Percentiles rank a stretch among this genome's conserved stretches.
These are phyloP conservation scores for Pleomassaria siparia DNA, from an alignment of 2,329 filamentous ascomycete genomes.

Conservation along the genomic window DNA sequence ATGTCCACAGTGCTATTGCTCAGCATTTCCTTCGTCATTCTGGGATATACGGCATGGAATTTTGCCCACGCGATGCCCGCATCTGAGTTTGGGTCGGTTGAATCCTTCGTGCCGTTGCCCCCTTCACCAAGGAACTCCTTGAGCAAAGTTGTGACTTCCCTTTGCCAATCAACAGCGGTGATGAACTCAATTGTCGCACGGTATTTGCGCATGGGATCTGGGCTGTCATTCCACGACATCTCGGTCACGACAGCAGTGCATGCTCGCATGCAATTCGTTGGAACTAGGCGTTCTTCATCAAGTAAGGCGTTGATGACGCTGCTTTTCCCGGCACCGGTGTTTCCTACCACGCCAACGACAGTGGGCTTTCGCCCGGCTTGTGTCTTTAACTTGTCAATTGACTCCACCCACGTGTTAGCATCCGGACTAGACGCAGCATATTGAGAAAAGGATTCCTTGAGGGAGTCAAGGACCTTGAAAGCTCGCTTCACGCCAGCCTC, in stretches of 20 bases:
- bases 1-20: conserved; percentile 38
- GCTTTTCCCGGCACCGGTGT: conserved; percentile 64
- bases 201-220: conserved; percentile 47
- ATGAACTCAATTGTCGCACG: conserved; percentile 63
- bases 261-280: conserved; percentile 62
- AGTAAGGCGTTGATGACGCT: conserved; percentile 65
- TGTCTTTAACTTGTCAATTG: conserved; percentile 46
- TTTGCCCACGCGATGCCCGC: conserved; percentile 54
- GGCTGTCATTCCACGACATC: conserved; percentile 57
- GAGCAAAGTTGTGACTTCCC: conserved; percentile 54
- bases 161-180: conserved; percentile 52
- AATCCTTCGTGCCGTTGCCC: conserved; percentile 43
- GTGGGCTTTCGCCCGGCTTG: conserved; percentile 45
- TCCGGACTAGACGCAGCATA: conserved; percentile 26
- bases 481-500: conserved; percentile 45
- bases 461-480: conserved; percentile 36
- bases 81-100: conserved; percentile 48
- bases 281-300: conserved; percentile 60
- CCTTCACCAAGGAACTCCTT: conserved; percentile 50
- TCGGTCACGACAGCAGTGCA: conserved; percentile 65
- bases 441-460: conserved; percentile 36
- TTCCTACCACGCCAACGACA: conserved; percentile 62
- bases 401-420: conserved; percentile 43
- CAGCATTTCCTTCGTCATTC: conserved; percentile 45
- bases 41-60: conserved; percentile 53